phyloP scores from a whole-genome alignment of 495 filamentous ascomycete genomes.

The Podospora comata region DNA sequence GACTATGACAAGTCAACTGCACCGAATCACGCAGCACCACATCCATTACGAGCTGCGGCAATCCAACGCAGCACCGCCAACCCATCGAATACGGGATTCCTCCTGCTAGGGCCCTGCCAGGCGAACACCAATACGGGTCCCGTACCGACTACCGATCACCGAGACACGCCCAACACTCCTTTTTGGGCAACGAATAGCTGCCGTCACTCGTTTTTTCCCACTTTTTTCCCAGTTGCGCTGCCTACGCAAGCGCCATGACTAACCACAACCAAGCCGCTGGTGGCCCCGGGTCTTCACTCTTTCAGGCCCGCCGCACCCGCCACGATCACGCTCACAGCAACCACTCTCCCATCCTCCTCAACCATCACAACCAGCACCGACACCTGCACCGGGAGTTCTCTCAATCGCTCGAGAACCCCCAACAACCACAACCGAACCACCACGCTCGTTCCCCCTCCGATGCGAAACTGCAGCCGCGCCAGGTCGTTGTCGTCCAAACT shows the following conservation, averaged over 20 bases:
- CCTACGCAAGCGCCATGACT: conserved; percentile 44
- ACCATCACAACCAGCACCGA: conserved; percentile 30
- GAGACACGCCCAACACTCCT: conserved; percentile 10
- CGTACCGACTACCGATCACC: conserved; percentile 14
- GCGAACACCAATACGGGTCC: conserved; percentile 14
- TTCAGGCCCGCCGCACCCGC: conserved; percentile 45
- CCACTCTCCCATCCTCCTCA: conserved; percentile 28
- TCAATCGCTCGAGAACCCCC: conserved; percentile 13
- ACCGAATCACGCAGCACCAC: conserved; percentile 20
- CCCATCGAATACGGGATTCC: conserved; percentile 32
- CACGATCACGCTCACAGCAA: conserved; percentile 14
- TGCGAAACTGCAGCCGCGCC: conserved; percentile 32
- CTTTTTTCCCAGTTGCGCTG: conserved; percentile 22
- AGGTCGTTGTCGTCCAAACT: conserved; percentile 46
- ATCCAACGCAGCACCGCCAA: conserved; percentile 19
- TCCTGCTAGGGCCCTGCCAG: conserved; percentile 7
- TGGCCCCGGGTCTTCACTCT: conserved; percentile 49
- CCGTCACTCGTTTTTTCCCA: conserved; percentile 16
- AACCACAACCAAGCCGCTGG: conserved; percentile 32
- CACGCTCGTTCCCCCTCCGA: conserved; percentile 13
- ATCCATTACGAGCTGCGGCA: conserved; percentile 26
- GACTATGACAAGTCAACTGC: conserved; percentile 32
- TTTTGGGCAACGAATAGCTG: conserved; percentile 18
- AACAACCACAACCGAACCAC: conserved; percentile 34
- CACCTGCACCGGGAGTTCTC: conserved; percentile 23